Evolutionary conservation across 2,329 filamentous ascomycete species (phyloP).

Genomic region (Phyllosticta citriasiana): DNA sequence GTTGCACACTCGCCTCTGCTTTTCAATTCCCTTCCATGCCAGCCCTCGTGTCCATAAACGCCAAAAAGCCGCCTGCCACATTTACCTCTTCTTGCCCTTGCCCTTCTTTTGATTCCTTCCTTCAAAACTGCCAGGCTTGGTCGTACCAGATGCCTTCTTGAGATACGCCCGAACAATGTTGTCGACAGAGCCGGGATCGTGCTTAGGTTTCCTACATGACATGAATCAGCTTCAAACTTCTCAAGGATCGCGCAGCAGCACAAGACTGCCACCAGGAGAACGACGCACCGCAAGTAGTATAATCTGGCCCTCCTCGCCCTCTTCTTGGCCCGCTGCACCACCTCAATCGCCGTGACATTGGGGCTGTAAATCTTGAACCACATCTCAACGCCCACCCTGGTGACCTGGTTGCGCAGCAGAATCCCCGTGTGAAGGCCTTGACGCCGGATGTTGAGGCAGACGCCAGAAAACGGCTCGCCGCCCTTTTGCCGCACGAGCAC

Average conservation of each 20-base stretch:
- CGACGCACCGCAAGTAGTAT: conserved; percentile 67
- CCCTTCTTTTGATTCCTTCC: conserved; percentile 20
- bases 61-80: background rate
- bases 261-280: background rate
- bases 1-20: background rate
- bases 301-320: conserved; percentile 76
- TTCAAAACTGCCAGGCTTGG: background rate
- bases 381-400: conserved; percentile 86
- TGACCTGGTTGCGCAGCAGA: conserved; percentile 75
- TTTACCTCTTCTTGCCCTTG: conserved; percentile 9
- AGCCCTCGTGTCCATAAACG: background rate
- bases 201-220: conserved; percentile 18
- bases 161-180: conserved; percentile 28
- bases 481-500: conserved; percentile 78
- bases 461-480: conserved; percentile 82
- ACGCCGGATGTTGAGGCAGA: conserved; percentile 76
- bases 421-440: conserved; percentile 82
- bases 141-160: conserved; percentile 20
- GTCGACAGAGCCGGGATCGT: conserved; percentile 29
- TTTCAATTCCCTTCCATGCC: background rate
- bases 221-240: background rate
- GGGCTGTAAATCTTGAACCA: conserved; percentile 94
- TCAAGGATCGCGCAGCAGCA: background rate
- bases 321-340: conserved; percentile 79
- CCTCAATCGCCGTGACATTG: conserved; percentile 80